Conservation (phyloP, 2,329 filamentous ascomycete species). For the Chaetomiaceae sp. region DNA sequence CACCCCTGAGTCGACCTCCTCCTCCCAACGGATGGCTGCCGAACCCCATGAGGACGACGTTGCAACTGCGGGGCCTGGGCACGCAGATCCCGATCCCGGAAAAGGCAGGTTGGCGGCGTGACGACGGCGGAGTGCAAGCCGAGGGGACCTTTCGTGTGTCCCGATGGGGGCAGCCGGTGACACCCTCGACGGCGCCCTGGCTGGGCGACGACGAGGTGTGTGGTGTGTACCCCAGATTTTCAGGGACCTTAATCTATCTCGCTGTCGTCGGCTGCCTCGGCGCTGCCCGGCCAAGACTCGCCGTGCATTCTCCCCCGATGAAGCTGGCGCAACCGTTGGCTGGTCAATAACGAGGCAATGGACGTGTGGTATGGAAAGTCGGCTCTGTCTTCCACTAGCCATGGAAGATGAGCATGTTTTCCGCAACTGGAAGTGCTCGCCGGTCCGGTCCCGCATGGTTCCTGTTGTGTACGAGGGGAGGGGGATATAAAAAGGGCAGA, state of each 20-base stretch:
- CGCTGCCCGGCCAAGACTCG: slow-evolving; percentile 5
- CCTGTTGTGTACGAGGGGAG: neutral
- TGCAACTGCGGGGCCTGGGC: slow-evolving; percentile 19
- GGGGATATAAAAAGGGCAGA: neutral
- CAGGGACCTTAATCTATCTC: slow-evolving; percentile 19
- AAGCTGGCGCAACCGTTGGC: slow-evolving; percentile 11
- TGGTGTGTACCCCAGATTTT: slow-evolving; percentile 19
- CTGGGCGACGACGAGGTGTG: too few relatives aligned
- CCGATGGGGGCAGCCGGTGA: neutral
- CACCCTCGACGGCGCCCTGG: neutral
- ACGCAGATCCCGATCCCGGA: slow-evolving; percentile 16
- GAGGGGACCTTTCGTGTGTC: too few relatives aligned
- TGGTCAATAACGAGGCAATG: slow-evolving; percentile 13
- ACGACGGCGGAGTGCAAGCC: neutral
- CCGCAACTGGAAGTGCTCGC: slow-evolving; percentile 6
- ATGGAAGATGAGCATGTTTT: slow-evolving; percentile 13
- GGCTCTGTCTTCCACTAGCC: slow-evolving; percentile 18
- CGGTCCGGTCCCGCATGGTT: neutral
- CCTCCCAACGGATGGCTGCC: neutral
- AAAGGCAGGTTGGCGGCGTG: slow-evolving; percentile 10
- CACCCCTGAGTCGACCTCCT: too few relatives aligned
- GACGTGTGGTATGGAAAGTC: slow-evolving; percentile 19
- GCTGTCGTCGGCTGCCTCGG: slow-evolving; percentile 7
- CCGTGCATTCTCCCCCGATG: slow-evolving; percentile 10
- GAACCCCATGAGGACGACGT: slow-evolving; percentile 10